Evolutionary conservation across 345 rosid species (phyloP), one percentile per base, ranked within the genome.

Genomic region (Eucalyptus microcorys): DNA sequence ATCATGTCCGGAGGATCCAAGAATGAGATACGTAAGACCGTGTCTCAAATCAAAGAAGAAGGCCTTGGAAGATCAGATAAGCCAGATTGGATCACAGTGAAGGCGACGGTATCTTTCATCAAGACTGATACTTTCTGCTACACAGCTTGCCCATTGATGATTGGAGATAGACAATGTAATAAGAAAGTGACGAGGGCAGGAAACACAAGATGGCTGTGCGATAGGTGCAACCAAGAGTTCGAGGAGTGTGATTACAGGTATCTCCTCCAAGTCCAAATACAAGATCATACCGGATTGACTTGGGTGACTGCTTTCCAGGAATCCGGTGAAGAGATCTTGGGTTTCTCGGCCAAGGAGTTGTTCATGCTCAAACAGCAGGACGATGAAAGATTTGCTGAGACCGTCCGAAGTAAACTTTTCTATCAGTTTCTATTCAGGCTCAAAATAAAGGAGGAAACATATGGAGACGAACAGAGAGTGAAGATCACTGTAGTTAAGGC

Each of bases 251-350:
- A 97, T 87, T 96, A 96, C 89, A 91, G 97, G 84, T 97, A 95
- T 91, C 97, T 97, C 89, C 97, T 97, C 76, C 99, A 96, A 92
- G 95, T 91, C 83, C 99, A 97, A 94, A 93, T 96, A 91, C 98
- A 97, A 92, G 98, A 97, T 91, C 97, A 96, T 88, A 96, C 95
- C 2, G 98, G 98, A 64, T 37, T 95, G 90, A 93, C 94, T 86
- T 96, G 98, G 99, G 95, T 95, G 86, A 95, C 98, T 13, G 98
- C 98, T 88, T 97, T 97, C 90, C 98, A 96, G 93, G 98, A 97
- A 89, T 87, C 97, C 1, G 97, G 97, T 42, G 98, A 97, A 91
- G 97, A 97, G 91, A 93, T 97, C 91, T 79, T 96, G 93, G 96
- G 98, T 49, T 93, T 92, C 90, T 89, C 96, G 1, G 96, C 97